These are phyloP conservation scores for Microbotryum intermedium DNA, from an alignment of 1,284 basidiomycete species.

Conservation along the genomic window DNA sequence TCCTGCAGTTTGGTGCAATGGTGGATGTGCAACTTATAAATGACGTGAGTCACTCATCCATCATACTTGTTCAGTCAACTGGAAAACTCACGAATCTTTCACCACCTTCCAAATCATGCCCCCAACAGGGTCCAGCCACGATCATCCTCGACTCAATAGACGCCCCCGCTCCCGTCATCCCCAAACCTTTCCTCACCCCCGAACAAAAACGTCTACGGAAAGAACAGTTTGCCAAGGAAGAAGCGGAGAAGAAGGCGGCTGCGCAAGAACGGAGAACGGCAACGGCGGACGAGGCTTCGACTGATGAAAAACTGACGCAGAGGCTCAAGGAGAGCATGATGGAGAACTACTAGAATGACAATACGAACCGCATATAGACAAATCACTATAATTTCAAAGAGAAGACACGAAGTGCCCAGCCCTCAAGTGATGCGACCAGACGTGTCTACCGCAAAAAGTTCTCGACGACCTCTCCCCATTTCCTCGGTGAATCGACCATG, in stretches of 20 bases:
- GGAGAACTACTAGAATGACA: neutral
- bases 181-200: neutral
- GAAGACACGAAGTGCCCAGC: no score
- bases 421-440: no score
- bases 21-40: constrained; percentile 32
- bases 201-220: constrained; percentile 13
- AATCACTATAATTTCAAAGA: no score
- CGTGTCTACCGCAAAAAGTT: constrained; percentile 15
- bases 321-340: constrained; percentile 19
- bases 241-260: constrained; percentile 15
- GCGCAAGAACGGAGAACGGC: neutral
- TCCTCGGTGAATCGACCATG: constrained; percentile 37
- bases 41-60: constrained; percentile 25
- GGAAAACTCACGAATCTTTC: no score
- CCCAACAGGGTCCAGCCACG: constrained; percentile 28
- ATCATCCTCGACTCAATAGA: constrained; percentile 29
- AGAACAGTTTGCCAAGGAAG: constrained; percentile 1
- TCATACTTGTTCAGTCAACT: no score
- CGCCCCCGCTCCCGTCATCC: neutral
- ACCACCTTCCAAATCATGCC: neutral
- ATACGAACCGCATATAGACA: no score
- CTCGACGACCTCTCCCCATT: constrained; percentile 26
- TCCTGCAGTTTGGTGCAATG: constrained; percentile 28
- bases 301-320: constrained; percentile 10
- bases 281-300: neutral